Conservation (phyloP, 78 protist genomes). For the Ministeria vibrans region DNA sequence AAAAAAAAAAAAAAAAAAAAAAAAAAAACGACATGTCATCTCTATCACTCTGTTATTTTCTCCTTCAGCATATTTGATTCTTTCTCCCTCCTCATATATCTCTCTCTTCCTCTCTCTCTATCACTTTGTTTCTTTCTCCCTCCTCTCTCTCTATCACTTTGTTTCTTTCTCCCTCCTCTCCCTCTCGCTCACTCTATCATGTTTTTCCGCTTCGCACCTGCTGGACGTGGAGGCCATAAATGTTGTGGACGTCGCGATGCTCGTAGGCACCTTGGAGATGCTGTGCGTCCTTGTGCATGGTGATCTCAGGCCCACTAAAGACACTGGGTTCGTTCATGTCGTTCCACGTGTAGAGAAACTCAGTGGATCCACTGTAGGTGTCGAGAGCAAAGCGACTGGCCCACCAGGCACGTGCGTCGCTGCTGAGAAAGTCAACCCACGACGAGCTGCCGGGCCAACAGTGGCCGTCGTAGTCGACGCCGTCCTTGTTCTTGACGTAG, state of each 20-base stretch:
- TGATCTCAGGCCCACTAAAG: slow-evolving; percentile 93
- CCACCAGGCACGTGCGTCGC: slow-evolving; percentile 86
- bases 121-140: no score
- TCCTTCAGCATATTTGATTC: no score
- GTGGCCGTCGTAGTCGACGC: slow-evolving; percentile 85
- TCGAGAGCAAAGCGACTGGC: slow-evolving; percentile 60
- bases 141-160: no score
- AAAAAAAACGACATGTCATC: no score
- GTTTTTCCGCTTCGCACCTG: no score
- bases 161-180: no score
- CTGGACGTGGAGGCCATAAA: slow-evolving; percentile 86
- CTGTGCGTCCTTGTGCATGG: slow-evolving; percentile 84
- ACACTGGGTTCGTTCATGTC: slow-evolving; percentile 98
- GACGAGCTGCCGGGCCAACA: slow-evolving; percentile 96
- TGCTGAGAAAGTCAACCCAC: slow-evolving; percentile 85
- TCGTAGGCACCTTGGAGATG: not conserved
- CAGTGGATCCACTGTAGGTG: slow-evolving; percentile 74
- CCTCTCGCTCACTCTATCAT: no score
- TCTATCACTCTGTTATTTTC: no score
- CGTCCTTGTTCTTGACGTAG: slow-evolving; percentile 72
- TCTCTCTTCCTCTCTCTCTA: no score
- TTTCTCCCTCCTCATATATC: no score
- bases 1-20: no score
- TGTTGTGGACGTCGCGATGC: slow-evolving; percentile 86
- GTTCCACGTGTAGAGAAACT: slow-evolving; percentile 88